A percentile compares a stretch with the other conserved stretches of the same genome.
Conservation (phyloP, 345 rosid genomes). For the Citrus sinensis region DVS_A1.0 CM039168.1:9825001-9825500, state of each 20-base stretch:
- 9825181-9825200: no score
- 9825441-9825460: neutral
- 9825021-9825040: no score
- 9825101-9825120: no score
- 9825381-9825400: conserved; percentile 27
- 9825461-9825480: neutral
- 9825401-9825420: conserved; percentile 34
- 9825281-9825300: conserved; percentile 41
- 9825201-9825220: no score
- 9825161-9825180: no score
- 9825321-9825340: conserved; percentile 33
- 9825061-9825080: no score
- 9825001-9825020: no score
- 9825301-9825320: conserved; percentile 37
- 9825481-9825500: no score
- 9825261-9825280: conserved; percentile 39
- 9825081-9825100: no score
- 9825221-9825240: conserved; percentile 30
- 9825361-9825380: conserved; percentile 28
- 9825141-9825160: no score
- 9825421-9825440: neutral
- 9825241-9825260: conserved; percentile 37
- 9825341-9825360: conserved; percentile 33
- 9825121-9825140: no score
- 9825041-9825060: no score